A percentile compares a stretch with the other conserved stretches of the same genome.
Evolutionary conservation across 1,284 basidiomycete genomes (phyloP).

Genomic region (Ganoderma resinaceum): DNA sequence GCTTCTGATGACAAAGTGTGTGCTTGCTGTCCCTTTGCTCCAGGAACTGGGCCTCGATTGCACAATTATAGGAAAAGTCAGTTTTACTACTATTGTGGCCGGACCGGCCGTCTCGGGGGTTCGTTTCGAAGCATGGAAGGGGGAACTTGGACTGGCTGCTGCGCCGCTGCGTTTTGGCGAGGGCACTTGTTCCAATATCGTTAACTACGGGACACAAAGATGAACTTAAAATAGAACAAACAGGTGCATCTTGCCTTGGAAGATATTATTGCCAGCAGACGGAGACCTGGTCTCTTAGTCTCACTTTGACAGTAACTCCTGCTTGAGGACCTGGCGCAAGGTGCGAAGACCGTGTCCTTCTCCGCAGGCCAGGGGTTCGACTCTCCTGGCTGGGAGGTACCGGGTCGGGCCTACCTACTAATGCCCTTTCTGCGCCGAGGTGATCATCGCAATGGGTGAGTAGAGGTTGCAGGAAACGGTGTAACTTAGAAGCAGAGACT

Average conservation of each 20-base stretch:
- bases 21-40: neutral
- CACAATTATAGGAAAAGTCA: neutral
- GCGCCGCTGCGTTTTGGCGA: neutral
- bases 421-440: too few relatives aligned
- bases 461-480: too few relatives aligned
- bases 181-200: neutral
- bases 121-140: neutral
- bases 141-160: neutral
- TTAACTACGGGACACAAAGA: neutral
- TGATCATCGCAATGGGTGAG: too few relatives aligned
- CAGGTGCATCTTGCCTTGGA: neutral
- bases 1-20: slow-evolving; percentile 15
- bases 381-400: slow-evolving; percentile 46
- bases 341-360: slow-evolving; percentile 34
- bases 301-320: too few relatives aligned
- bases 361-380: slow-evolving; percentile 41
- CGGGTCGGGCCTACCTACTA: too few relatives aligned
- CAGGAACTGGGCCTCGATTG: neutral
- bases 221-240: neutral
- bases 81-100: neutral
- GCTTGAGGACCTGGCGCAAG: slow-evolving; percentile 23
- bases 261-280: neutral
- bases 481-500: too few relatives aligned
- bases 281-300: too few relatives aligned
- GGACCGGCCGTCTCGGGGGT: neutral